Percentiles rank a stretch among this genome's conserved stretches.
Evolutionary conservation across 352 stramenopile genomes (phyloP).

Genomic region (Pythium myriotylum): DNA sequence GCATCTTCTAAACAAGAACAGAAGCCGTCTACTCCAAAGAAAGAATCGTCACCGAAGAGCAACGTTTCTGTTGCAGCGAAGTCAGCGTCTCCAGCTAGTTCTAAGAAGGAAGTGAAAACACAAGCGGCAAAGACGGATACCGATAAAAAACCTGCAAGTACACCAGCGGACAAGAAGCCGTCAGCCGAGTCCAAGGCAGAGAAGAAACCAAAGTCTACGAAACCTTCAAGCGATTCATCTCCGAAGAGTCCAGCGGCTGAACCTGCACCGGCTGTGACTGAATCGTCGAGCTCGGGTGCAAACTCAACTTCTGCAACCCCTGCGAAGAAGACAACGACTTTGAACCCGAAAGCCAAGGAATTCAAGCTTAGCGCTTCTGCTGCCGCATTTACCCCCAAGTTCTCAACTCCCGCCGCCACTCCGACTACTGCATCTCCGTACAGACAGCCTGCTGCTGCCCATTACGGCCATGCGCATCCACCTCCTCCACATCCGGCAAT

Average conservation of each 20-base stretch:
- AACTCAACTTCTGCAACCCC: not conserved
- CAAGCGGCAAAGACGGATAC: not conserved
- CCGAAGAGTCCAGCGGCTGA: not conserved
- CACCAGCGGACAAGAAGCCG: slow-evolving; percentile 10
- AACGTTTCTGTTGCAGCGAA: slow-evolving; percentile 4
- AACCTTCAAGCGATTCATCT: not conserved
- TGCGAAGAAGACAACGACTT: slow-evolving; percentile 66
- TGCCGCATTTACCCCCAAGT: slow-evolving; percentile 70
- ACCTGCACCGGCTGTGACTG: slow-evolving; percentile 17
- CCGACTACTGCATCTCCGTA: slow-evolving; percentile 47
- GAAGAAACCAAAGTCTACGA: slow-evolving; percentile 16
- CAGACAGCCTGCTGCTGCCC: slow-evolving; percentile 35
- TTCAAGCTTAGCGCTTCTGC: slow-evolving; percentile 81
- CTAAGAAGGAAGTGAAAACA: slow-evolving; percentile 18
- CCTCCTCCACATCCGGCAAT: slow-evolving; percentile 40
- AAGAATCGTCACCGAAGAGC: slow-evolving; percentile 9
- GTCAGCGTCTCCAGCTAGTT: not conserved
- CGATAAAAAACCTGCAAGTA: slow-evolving; percentile 18
- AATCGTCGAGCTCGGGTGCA: not conserved
- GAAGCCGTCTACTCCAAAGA: slow-evolving; percentile 20
- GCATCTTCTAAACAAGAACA: slow-evolving; percentile 16
- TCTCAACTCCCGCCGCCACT: slow-evolving; percentile 26
- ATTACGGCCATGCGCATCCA: slow-evolving; percentile 35
- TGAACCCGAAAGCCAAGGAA: slow-evolving; percentile 88
- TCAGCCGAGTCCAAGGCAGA: slow-evolving; percentile 14